phyloP scores from a whole-genome alignment of 305 asterid genomes.

The Fraxinus ornus region DNA sequence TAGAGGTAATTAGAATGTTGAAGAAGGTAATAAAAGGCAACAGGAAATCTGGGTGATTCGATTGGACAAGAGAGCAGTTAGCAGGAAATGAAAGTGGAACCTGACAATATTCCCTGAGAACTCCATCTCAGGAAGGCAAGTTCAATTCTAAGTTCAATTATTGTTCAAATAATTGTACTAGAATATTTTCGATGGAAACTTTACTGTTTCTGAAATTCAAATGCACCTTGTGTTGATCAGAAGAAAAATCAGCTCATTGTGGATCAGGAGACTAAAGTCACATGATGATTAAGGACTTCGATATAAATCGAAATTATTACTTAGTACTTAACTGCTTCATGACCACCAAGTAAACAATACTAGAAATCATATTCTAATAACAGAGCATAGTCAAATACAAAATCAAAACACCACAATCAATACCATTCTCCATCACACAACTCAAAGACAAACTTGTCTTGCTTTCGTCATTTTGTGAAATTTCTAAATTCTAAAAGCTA shows the following conservation, averaged over 20 bases:
- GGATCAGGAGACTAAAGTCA: not conserved
- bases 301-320: not conserved
- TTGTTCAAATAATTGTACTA: not conserved
- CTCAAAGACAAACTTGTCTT: not conserved
- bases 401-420: not conserved
- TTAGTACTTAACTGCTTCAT: not conserved
- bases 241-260: not conserved
- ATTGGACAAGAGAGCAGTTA: not conserved
- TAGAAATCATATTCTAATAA: not conserved
- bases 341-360: not conserved
- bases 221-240: not conserved
- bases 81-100: not conserved
- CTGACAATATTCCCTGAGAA: not conserved
- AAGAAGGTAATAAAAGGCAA: not conserved
- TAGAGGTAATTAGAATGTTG: not conserved
- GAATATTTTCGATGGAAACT: not conserved
- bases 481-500: not conserved
- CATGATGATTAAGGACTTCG: not conserved
- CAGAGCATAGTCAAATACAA: not conserved
- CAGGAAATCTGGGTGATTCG: not conserved
- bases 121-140: not conserved
- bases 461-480: not conserved
- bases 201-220: not conserved
- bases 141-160: not conserved
- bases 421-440: not conserved